Base-by-base conservation (phyloP, 345 rosid genomes). In the Eutrema yunnanense region DNA sequence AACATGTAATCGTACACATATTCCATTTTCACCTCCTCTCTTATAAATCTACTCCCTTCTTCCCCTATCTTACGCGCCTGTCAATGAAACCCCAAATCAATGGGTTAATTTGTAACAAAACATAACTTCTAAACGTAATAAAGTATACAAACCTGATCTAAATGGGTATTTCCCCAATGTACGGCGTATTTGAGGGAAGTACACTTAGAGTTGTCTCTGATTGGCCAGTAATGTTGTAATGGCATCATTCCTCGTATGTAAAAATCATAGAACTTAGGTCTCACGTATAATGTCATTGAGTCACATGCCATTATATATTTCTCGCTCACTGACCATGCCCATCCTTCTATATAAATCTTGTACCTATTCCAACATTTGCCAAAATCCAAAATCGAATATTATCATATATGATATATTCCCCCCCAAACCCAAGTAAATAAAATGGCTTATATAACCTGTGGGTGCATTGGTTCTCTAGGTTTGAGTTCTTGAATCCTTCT, bases 231-330 rank as follows among this genome's bases (percentile, higher is more conserved):
- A 60, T 92, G 96, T 53, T 85, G 62, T 85, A 88, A 40, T 30
- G 96, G 95, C 65, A 68, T 72, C 89, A 92, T 68, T 43, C 86
- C 86, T 73, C 96, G 81, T 2, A 61, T 49, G 82, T 83, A 88
- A 84, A 88, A 92, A 73, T 85, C 90, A 56, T 83, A 72, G 77
- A 49, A 89, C 40, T 32, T 49, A 0, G 95, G 84, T 68, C 54
- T 83, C 26, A 86, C 76, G 36, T 77, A 61, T 70, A 92, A 44
- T 6, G 85, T 71, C 86, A 84, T 84, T 2, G 94, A 79, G 69
- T 89, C 84, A 47, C 95, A 92, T 56, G 96, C 92, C 46, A 92
- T 43, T n/a, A 89, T 92, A 67, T 87, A 89, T 66, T 92, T 92
- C 81, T 81, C 86, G 53, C 93, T 92, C 36, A 86, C 96, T 4